Evolutionary conservation across 2,329 filamentous ascomycete species (phyloP).

Genomic region (Cercospora sp.): DNA sequence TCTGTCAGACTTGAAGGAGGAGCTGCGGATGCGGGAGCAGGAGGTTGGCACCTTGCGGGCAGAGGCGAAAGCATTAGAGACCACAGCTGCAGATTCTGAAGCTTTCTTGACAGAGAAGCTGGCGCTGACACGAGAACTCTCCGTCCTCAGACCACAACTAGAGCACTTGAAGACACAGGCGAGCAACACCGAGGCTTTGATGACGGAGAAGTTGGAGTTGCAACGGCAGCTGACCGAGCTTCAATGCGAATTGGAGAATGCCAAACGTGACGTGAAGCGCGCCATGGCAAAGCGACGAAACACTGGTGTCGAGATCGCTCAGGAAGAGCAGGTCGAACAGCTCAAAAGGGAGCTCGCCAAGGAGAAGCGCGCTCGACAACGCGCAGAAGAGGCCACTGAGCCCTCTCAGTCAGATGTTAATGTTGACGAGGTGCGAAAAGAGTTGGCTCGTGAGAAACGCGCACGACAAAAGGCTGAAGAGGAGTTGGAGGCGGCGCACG

Average conservation of each 20-base stretch:
- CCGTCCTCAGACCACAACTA: conserved; percentile 60
- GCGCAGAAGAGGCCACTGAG: conserved; percentile 42
- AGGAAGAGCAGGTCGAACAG: conserved; percentile 46
- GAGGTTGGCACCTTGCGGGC: conserved; percentile 64
- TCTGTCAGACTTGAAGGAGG: conserved; percentile 49
- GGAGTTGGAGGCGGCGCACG: conserved; percentile 42
- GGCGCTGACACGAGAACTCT: conserved; percentile 60
- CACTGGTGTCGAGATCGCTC: conserved; percentile 50
- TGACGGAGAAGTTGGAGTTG: conserved; percentile 77
- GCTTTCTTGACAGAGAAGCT: conserved; percentile 68
- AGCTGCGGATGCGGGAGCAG: conserved; percentile 53
- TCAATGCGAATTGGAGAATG: conserved; percentile 79
- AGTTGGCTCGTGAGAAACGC: conserved; percentile 38
- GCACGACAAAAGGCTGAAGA: conserved; percentile 38
- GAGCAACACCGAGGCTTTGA: conserved; percentile 62
- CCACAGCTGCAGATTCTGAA: conserved; percentile 66
- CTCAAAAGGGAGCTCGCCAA: conserved; percentile 49
- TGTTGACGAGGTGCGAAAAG: conserved; percentile 36
- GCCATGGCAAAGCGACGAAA: conserved; percentile 53
- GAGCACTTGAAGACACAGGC: conserved; percentile 62
- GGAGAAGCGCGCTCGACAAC: conserved; percentile 49
- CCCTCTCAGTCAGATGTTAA: conserved; percentile 36
- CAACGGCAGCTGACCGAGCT: conserved; percentile 74
- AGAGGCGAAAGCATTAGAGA: conserved; percentile 69
- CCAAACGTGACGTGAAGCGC: conserved; percentile 68